Base-by-base conservation (phyloP, 441 rosid genomes). In the Populus hybrid region DNA sequence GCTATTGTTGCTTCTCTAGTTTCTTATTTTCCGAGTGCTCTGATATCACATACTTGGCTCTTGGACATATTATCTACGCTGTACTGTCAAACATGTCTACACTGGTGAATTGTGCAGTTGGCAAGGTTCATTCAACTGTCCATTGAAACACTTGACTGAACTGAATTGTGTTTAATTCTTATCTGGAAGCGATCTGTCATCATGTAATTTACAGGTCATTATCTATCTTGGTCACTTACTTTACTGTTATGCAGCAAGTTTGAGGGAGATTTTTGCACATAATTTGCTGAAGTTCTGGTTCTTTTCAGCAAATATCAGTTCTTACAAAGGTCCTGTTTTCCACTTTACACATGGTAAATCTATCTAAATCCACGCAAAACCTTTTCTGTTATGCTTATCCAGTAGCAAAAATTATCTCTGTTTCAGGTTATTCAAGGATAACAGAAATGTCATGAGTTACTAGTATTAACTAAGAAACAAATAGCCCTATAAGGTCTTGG, bases 271-370 rank as follows among this genome's bases (percentile, higher is more conserved):
- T 24, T 26, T 4, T 24, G 67, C 20, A 11, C 67, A 50, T 74
- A 36, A 30, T 63, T 71, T 74, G 71, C 68, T 66, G 73, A 57
- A 50, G 42, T 70, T 77, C 65, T 80, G 72, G 63, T 79, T 73
- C 36, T 38, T 28, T 63, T 76, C 32, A 32, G 21, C 24, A 26
- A 66, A 21, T 30, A 67, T 75, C 57, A 77, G 64, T 50, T 82
- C 68, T 67, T 30, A 26, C 20, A 53, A 59, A 59, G 72, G 67
- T 38, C 21, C 40, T 32, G 32, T 5, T 70, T 67, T 18, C 5
- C 42, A 34, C 72, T 77, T 34, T 70, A 40, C 26, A 46, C 38
- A 85, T 85, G 87, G 86, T 82, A 83, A 79, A 16, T 63, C 18
- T 67, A 10, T 65, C 30, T 57, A 28, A 6, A 24, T 24, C 28